Percentiles rank a stretch among this genome's conserved stretches.
phyloP scores from a whole-genome alignment of 805 yeast genomes.

The Yamadazyma akitaensis region DNA sequence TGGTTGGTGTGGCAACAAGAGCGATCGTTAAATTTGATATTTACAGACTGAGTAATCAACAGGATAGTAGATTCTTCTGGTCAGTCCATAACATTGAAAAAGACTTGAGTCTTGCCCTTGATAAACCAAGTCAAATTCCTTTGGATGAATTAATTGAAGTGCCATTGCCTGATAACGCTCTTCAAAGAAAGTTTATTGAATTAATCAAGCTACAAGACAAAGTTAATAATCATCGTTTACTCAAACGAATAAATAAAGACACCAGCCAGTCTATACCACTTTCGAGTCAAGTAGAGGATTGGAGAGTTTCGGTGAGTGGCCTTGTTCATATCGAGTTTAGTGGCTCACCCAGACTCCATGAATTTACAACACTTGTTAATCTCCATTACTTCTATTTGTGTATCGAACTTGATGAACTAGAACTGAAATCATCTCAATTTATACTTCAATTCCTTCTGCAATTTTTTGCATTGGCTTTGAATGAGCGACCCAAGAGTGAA shows the following conservation, averaged over 20 bases:
- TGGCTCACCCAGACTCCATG: slow-evolving; percentile 22
- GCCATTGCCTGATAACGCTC: neutral
- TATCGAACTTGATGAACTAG: slow-evolving; percentile 39
- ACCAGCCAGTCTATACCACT: slow-evolving; percentile 9
- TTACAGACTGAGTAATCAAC: slow-evolving; percentile 14
- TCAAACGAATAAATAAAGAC: neutral
- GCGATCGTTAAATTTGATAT: slow-evolving; percentile 21
- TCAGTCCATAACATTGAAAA: slow-evolving; percentile 37
- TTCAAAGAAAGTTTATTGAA: slow-evolving; percentile 23
- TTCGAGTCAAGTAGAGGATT: slow-evolving; percentile 33
- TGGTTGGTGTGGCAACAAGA: slow-evolving; percentile 33
- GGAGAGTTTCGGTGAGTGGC: slow-evolving; percentile 32
- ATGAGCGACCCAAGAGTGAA: slow-evolving; percentile 13
- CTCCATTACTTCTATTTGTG: slow-evolving; percentile 37
- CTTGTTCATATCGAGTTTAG: slow-evolving; percentile 20
- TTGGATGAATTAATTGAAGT: neutral
- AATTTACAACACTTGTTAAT: slow-evolving; percentile 32
- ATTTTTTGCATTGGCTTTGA: slow-evolving; percentile 31
- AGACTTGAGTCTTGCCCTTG: slow-evolving; percentile 31
- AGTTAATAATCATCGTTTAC: slow-evolving; percentile 16
- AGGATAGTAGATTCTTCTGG: slow-evolving; percentile 29
- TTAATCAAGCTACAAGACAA: slow-evolving; percentile 21
- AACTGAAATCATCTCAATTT: slow-evolving; percentile 38
- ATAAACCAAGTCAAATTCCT: slow-evolving; percentile 36
- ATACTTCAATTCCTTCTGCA: slow-evolving; percentile 40